Conservation (phyloP, 1,284 basidiomycete genomes). For the Microbotryum violaceum region DNA sequence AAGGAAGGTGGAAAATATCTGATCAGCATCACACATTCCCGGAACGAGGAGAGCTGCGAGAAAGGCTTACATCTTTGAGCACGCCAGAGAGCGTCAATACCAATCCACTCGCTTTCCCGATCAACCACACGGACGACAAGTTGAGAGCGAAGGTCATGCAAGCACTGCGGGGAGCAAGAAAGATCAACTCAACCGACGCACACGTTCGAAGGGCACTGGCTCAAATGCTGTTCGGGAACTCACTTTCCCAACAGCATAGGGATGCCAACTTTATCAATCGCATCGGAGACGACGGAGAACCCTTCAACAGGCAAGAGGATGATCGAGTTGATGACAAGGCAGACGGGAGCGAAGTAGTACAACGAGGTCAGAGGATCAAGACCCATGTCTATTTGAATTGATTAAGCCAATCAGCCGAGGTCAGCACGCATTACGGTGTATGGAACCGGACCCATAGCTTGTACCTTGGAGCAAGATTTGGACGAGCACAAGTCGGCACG, state of each 20-base stretch:
- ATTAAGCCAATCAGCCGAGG: background rate
- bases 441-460: conserved; percentile 54
- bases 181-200: too few relatives aligned
- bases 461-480: conserved; percentile 82
- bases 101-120: conserved; percentile 76
- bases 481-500: conserved; percentile 89
- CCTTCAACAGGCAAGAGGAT: conserved; percentile 30
- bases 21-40: background rate
- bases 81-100: conserved; percentile 91
- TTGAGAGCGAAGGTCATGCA: conserved; percentile 83
- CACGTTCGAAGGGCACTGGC: too few relatives aligned
- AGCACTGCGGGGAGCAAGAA: conserved; percentile 73
- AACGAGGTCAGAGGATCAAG: conserved; percentile 91
- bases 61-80: conserved; percentile 44
- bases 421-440: too few relatives aligned
- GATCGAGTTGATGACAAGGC: conserved; percentile 74
- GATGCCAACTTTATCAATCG: conserved; percentile 22
- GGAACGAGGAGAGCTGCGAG: background rate
- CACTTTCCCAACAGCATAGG: conserved; percentile 29
- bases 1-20: too few relatives aligned
- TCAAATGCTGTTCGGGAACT: background rate
- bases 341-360: conserved; percentile 67
- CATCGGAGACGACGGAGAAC: conserved; percentile 23
- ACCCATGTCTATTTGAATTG: too few relatives aligned
- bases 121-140: conserved; percentile 88